Base-by-base conservation (phyloP, 23 red algal genomes). In the Gracilaria domingensis region DNA sequence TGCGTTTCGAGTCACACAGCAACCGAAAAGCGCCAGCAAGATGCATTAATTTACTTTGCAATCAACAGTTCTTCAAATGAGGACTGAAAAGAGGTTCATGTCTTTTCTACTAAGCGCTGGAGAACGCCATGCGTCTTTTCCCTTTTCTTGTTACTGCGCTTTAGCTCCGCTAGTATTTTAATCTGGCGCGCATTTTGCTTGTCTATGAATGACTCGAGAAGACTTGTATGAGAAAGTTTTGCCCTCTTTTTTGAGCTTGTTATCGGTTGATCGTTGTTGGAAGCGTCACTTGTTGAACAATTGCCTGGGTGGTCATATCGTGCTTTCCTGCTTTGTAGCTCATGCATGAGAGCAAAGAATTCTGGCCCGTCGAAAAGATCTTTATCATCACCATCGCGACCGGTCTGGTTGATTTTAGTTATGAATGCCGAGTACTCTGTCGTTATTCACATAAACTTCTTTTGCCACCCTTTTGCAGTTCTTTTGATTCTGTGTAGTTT, bases 401-500 rank as follows among this genome's bases (percentile, higher is more conserved):
- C 55, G 12, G 81, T 66, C 35, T 66, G 20, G 42, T 26, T 64
- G 20, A 62, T 66, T 69, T 85, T 85, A 51, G 28, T 18, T 44
- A 85, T 85, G 61, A 66, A 66, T 18, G 21, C 53, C 42, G 81
- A 66, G 57, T 85, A 85, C 35, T 85, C 51, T 32, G 65, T 29
- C 66, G 37, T 85, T 7, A 85, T 85, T 34, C 81, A 18, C 61
- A n/a, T 85, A 0, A 66, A 85, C 23, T 85, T 85, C 57, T 69
- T 85, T 18, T 40, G 29, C 54, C 81, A 85, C n/a, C 51, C 81
- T 12, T 85, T 85, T 32, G 55, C 29, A 42, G 81, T 55, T 12
- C 53, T 30, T 58, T 69, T 85, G 17, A 85, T 32, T 30, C 53
- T 25, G 34, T 66, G 51, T 26, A 66, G 0, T 5, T 35, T 85